phyloP scores from a whole-genome alignment of 768 basidiomycete species.

The Psilocybe azurescens region DNA sequence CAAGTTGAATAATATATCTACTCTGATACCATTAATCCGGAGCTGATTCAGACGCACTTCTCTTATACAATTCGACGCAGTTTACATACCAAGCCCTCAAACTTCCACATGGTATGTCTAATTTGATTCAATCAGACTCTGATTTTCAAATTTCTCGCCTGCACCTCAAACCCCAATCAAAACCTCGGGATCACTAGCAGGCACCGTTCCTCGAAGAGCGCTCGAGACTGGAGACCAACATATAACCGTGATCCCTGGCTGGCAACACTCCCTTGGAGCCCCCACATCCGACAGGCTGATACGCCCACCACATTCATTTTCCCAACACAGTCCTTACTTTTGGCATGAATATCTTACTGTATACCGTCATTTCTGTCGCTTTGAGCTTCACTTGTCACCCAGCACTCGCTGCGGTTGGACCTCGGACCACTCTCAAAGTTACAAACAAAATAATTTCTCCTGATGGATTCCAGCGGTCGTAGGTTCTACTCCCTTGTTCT shows the following conservation, averaged over 20 bases:
- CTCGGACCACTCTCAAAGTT: conserved; percentile 2
- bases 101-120: neutral
- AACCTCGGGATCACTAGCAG: neutral
- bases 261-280: neutral
- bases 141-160: neutral
- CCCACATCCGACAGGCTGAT: neutral
- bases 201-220: neutral
- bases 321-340: neutral
- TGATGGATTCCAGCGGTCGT: conserved; percentile 4
- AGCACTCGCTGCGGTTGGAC: conserved; percentile 3
- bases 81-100: neutral
- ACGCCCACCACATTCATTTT: neutral
- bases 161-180: neutral
- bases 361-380: neutral
- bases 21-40: too few species aligned
- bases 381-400: neutral
- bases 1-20: too few species aligned
- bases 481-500: neutral
- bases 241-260: neutral
- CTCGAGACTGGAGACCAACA: neutral
- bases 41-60: too few species aligned
- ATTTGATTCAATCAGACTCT: neutral
- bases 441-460: neutral
- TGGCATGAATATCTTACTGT: neutral
- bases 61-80: too few species aligned